Percentiles rank a stretch among this genome's conserved stretches.
Conservation (phyloP, 2,329 filamentous ascomycete species). For the Fusarium musae region DNA sequence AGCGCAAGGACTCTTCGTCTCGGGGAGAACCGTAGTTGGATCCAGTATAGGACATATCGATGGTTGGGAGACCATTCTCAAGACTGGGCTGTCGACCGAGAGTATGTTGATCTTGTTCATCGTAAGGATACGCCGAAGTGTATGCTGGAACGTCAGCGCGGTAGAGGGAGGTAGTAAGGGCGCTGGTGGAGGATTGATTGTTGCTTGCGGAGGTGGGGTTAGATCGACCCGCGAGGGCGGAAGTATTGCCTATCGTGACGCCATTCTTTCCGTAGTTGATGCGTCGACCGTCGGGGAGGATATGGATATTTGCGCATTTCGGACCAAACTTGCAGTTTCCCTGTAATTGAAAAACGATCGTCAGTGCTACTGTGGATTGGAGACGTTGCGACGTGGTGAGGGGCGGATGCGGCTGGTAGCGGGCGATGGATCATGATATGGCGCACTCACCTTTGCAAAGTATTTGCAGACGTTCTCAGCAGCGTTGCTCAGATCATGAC, state of each 20-base stretch:
- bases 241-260: constrained; percentile 70
- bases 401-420: constrained; percentile 15
- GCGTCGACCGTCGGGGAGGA: constrained; percentile 90
- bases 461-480: constrained; percentile 97
- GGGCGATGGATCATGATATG: constrained; percentile 32
- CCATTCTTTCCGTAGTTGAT: constrained; percentile 82
- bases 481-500: constrained; percentile 87
- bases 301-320: constrained; percentile 96
- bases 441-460: constrained; percentile 85
- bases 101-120: constrained; percentile 57
- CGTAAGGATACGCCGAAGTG: constrained; percentile 53
- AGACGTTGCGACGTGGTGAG: constrained; percentile 21
- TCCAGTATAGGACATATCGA: constrained; percentile 68
- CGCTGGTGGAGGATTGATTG: constrained; percentile 73
- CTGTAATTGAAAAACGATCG: constrained; percentile 57
- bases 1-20: constrained; percentile 68
- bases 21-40: constrained; percentile 85
- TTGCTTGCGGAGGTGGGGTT: constrained; percentile 54
- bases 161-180: constrained; percentile 70
- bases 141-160: constrained; percentile 55
- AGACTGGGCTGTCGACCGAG: constrained; percentile 62
- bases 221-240: constrained; percentile 73
- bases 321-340: constrained; percentile 99
- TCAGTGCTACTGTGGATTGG: constrained; percentile 22
- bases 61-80: constrained; percentile 66